Percentiles rank a stretch among this genome's conserved stretches.
phyloP scores from a whole-genome alignment of 345 rosid species.

The Crucihimalaya himalaica region DNA sequence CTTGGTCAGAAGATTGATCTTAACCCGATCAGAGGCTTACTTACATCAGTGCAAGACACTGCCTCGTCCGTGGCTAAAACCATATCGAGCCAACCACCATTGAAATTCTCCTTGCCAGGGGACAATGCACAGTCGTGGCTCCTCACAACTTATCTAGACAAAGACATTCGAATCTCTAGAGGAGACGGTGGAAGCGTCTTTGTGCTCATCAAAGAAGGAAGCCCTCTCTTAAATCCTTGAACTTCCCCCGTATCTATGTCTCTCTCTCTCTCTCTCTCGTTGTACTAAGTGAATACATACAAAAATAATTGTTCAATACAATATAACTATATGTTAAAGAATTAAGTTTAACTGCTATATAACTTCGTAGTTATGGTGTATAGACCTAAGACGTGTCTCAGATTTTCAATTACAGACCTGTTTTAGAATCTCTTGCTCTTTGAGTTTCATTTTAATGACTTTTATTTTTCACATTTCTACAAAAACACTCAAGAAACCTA shows the following conservation, averaged over 20 bases:
- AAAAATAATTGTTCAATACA: conserved; percentile 15
- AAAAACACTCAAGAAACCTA: too few relatives aligned
- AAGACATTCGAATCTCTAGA: conserved; percentile 79
- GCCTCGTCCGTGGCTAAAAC: conserved; percentile 76
- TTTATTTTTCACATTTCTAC: too few relatives aligned
- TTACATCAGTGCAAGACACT: conserved; percentile 77
- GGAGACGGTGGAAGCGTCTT: conserved; percentile 82
- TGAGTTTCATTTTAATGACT: too few relatives aligned
- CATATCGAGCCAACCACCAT: conserved; percentile 84
- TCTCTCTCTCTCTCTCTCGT: not conserved
- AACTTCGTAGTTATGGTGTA: too few relatives aligned
- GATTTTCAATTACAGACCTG: too few relatives aligned
- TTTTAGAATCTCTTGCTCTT: too few relatives aligned
- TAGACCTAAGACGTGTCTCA: too few relatives aligned
- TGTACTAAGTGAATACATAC: not conserved
- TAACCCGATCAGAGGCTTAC: conserved; percentile 62
- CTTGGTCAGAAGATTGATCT: conserved; percentile 81
- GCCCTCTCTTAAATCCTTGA: conserved; percentile 59
- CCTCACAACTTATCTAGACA: conserved; percentile 78
- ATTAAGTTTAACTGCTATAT: too few relatives aligned
- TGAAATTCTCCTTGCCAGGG: conserved; percentile 68
- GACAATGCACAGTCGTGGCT: conserved; percentile 82
- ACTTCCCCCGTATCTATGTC: not conserved
- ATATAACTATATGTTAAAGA: too few relatives aligned
- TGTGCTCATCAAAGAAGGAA: conserved; percentile 86